Base-by-base conservation (phyloP, 2,329 filamentous ascomycete genomes). In the Ceratocystis lukuohia region DNA sequence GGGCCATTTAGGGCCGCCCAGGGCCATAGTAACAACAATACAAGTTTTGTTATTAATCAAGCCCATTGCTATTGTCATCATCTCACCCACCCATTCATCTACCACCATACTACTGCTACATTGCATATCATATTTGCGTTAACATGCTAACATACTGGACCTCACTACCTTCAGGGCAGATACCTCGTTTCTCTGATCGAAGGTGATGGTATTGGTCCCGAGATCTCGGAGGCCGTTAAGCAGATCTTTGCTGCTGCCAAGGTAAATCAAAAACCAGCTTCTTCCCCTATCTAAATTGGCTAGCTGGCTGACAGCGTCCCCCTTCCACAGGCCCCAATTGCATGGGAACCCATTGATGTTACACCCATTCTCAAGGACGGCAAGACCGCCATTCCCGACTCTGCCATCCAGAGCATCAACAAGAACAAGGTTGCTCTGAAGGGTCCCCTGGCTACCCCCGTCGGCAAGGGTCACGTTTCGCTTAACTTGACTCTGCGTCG, bases 391-490 rank as follows among this genome's bases (percentile, higher is more conserved):
- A 99, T 99, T 71, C 92, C 93, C 69, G 87, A 95, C 74, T 89
- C 87, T 70, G 91, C 94, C 72, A 97, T 99, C 75, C 84, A 88
- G 75, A 96, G 91, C 78, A 92, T 99, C 75, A 85, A 88, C 78
- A 88, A 85, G 80, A 99, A 97, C 83, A 95, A 92, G 81, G 90
- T 99, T 74, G 94, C 95, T 70, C 87, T 99, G 71, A 99, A 99
- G 85, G 94, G 95, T 70, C 95, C 95, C 73, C 87, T 99, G 71
- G 95, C 95, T 73, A 99, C 94, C 2, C 94, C 94, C 70, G 86
- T 99, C 74, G 94, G 95, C 78, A 99, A 97, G 84, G 94, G 94
- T 74, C 94, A 99, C 80, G 93, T 99, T 77, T 97, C 94, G 68
- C 89, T 99, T 72, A 99, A 99, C 84, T 83, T 99, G 71, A 99